Base-by-base conservation (phyloP, 345 rosid species). In the Alliaria petiolata region DNA sequence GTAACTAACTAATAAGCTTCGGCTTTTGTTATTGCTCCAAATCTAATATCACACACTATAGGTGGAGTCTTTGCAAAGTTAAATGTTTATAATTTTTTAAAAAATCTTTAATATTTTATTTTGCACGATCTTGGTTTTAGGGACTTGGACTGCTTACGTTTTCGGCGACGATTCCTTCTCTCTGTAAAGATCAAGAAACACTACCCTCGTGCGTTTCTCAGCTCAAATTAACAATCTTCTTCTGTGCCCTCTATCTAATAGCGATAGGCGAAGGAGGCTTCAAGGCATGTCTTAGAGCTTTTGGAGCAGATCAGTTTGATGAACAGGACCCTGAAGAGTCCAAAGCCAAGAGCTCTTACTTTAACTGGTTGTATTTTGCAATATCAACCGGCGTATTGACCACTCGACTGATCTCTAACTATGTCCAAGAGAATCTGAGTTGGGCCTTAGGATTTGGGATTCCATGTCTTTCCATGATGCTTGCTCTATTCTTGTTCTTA, bases 101-200 rank as follows among this genome's bases (percentile, higher is more conserved):
- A n/a, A n/a, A n/a, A n/a, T n/a, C n/a, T n/a, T n/a, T n/a, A n/a
- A n/a, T n/a, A n/a, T n/a, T n/a, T n/a, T n/a, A n/a, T n/a, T 39
- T 13, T 53, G 1, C 15, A 31, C 5, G 22, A n/a, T 30, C 14
- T 46, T 69, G 45, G 22, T 25, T 15, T 3, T 76, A 86, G 88
- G 91, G 88, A 46, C 85, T 84, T 55, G 76, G 69, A 25, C 39
- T 84, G 76, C 69, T 91, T 70, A 87, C 92, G 7, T 57, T 81
- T 16, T 86, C 90, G 16, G 89, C 93, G 7, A 56, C 82, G 17
- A 59, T 86, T 62, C 84, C 87, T 36, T 68, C 81, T 30, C 47
- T 69, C 12, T 62, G 76, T 13, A 52, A 30, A 51, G 76, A 39
- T 42, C 68, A 61, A 61, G 72, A 81, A 61, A 28, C 44, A 28